A percentile compares a stretch with the other conserved stretches of the same genome.
Conservation (phyloP, 2,329 filamentous ascomycete species). For the Fusarium nurragi region DNA sequence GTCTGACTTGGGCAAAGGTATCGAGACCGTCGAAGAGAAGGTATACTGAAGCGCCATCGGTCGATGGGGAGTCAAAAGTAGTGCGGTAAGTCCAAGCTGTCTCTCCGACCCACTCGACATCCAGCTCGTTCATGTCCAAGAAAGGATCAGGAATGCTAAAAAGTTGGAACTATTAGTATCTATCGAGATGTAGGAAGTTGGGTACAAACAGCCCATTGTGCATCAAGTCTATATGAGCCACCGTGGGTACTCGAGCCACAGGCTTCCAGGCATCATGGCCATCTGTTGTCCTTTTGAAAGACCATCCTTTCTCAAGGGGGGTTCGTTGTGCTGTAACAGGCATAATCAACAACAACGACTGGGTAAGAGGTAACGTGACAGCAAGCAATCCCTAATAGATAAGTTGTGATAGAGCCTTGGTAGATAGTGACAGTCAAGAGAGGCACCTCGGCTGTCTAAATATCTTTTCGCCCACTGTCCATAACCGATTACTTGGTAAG, state of each 20-base stretch:
- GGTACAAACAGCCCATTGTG: slow-evolving; percentile 14
- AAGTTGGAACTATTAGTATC: neutral
- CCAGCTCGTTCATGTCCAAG: slow-evolving; percentile 2
- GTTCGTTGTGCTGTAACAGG: neutral
- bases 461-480: neutral
- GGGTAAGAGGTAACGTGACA: too few relatives aligned
- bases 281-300: slow-evolving; percentile 4
- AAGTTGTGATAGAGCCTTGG: too few relatives aligned
- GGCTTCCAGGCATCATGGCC: slow-evolving; percentile 3
- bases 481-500: neutral
- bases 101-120: slow-evolving; percentile 4
- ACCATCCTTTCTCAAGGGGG: slow-evolving; percentile 3
- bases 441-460: neutral
- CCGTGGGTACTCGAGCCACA: slow-evolving; percentile 16
- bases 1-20: neutral
- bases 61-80: neutral
- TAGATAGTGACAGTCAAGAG: too few relatives aligned
- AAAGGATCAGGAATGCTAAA: neutral
- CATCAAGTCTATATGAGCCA: slow-evolving; percentile 18
- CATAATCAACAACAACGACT: neutral
- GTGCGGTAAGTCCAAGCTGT: neutral
- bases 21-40: neutral
- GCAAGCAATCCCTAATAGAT: too few relatives aligned
- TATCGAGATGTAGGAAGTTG: accelerated
- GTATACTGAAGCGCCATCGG: neutral